Base-by-base conservation (phyloP, 164 flowering plant genomes). In the Akebia trifoliata region DNA sequence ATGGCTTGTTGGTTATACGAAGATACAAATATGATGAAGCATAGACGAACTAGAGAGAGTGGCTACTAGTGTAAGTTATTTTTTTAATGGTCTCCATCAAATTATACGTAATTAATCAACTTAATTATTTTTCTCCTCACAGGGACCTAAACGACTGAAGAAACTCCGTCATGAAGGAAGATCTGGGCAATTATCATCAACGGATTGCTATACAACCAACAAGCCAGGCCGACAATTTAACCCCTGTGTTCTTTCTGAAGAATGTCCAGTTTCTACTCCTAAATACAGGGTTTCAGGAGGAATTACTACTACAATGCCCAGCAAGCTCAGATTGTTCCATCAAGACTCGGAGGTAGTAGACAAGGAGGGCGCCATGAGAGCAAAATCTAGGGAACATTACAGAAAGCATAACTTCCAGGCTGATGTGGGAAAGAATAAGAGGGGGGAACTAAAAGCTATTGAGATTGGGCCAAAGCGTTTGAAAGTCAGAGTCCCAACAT, bases 61-160 rank as follows among this genome's bases (percentile, higher is more conserved):
- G n/a, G n/a, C n/a, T n/a, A n/a, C n/a, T n/a, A n/a, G n/a, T n/a
- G n/a, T n/a, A n/a, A n/a, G n/a, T n/a, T n/a, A n/a, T n/a, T n/a
- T n/a, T n/a, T n/a, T n/a, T n/a, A n/a, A n/a, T n/a, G n/a, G n/a
- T n/a, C n/a, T n/a, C n/a, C n/a, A n/a, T n/a, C n/a, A n/a, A n/a
- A n/a, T n/a, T n/a, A 5, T 4, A 18, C n/a, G 38, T 17, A 17
- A 10, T 20, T 46, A 8, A 36, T 17, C 20, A n/a, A n/a, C n/a
- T n/a, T n/a, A n/a, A 28, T 29, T 42, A 6, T 24, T 29, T 11
- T 31, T 17, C 36, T 30, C 24, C 28, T 48, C 6, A 8, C 78
- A 90, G 97, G 85, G 84, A 57, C 72, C 74, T 17, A 85, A 78
- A 58, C 69, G 86, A 59, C 59, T 85, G 49, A 87, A 80, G 74